Base-by-base conservation (phyloP, 768 basidiomycete genomes). In the Lyophyllum shimeji region DNA sequence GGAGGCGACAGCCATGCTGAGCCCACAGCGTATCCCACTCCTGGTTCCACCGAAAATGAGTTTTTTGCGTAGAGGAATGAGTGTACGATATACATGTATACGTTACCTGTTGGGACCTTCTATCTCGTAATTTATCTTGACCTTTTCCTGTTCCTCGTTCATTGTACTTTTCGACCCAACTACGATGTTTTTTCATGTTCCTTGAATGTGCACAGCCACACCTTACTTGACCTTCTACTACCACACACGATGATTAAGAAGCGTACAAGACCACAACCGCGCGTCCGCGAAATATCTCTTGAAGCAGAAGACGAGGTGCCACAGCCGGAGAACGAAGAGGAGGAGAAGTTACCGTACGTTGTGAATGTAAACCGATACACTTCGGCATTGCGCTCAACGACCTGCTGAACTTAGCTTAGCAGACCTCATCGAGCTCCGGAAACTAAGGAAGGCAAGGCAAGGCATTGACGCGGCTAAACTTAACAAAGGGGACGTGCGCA, bases 391-490 rank as follows among this genome's bases (percentile, higher is more conserved):
- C 25, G 20, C 55, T 53, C 49, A 47, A 52, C 31, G 55, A 49
- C 49, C 52, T 53, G 24, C 39, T 39, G 47, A 52, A 47, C 33
- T 39, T 57, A 92, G 91, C 52, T 71, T 96, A 24, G 82, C 89
- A 60, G 93, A 96, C 51, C 80, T 98, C 17, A 82, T 96, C 40
- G 89, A 94, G 60, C 73, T 97, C 24, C 81, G 93, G 44, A 93
- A 87, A 66, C 73, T 95, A 24, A 81, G 85, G 50, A 85, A 82
- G 65, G 67, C 82, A 27, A 76, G 90, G 53, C 82, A 86, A 65
- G 96, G 95, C 1, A 97, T 98, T 49, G 94, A 97, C 62, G 81
- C 84, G 1, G 77, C 84, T 46, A 95, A 89, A 66, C 75, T 99
- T 13, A 92, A 87, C 68, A 86, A 88, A 59, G 96, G 95, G 0